Evolutionary conservation across 306 rosid genomes (phyloP).

Genomic region (Medicago ruthenica): DNA sequence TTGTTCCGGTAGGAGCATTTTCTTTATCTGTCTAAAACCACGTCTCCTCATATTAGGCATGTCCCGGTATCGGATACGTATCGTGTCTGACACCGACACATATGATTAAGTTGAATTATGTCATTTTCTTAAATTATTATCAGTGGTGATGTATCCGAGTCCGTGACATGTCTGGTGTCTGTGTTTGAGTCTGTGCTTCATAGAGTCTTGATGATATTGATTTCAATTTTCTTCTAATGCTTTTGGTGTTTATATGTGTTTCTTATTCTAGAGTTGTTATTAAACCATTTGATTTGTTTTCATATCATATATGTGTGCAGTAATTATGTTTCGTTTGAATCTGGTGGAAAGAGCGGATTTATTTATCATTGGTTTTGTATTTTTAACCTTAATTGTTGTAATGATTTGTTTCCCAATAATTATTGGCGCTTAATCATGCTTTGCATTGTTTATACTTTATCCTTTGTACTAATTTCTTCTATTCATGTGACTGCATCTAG

Average conservation of each 20-base stretch:
- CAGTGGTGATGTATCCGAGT: too few species aligned
- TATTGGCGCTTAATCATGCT: slow-evolving; percentile 9
- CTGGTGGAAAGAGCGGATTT: slow-evolving; percentile 4
- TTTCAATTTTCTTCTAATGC: slow-evolving; percentile 28
- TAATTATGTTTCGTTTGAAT: slow-evolving; percentile 23
- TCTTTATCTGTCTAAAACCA: too few species aligned
- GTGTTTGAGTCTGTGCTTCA: too few species aligned
- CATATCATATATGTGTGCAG: slow-evolving; percentile 8
- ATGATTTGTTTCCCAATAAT: slow-evolving; percentile 12
- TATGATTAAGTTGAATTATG: too few species aligned
- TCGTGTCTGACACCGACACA: too few species aligned
- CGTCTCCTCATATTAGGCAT: too few species aligned
- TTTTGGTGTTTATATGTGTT: neutral
- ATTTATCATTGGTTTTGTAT: neutral
- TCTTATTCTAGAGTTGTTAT: slow-evolving; percentile 7
- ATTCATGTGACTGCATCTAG: slow-evolving; percentile 36
- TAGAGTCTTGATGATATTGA: neutral
- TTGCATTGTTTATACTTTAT: slow-evolving; percentile 24
- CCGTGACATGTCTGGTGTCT: too few species aligned
- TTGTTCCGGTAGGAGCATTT: too few species aligned
- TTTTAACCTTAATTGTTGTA: slow-evolving; percentile 13
- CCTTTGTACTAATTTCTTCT: slow-evolving; percentile 9
- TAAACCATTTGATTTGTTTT: slow-evolving; percentile 9
- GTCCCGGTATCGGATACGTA: too few species aligned
- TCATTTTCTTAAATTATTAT: too few species aligned